Evolutionary conservation across 2,329 filamentous ascomycete species (phyloP), one percentile per base, ranked within the genome.

Genomic region (Rhynchosporium agropyri): DNA sequence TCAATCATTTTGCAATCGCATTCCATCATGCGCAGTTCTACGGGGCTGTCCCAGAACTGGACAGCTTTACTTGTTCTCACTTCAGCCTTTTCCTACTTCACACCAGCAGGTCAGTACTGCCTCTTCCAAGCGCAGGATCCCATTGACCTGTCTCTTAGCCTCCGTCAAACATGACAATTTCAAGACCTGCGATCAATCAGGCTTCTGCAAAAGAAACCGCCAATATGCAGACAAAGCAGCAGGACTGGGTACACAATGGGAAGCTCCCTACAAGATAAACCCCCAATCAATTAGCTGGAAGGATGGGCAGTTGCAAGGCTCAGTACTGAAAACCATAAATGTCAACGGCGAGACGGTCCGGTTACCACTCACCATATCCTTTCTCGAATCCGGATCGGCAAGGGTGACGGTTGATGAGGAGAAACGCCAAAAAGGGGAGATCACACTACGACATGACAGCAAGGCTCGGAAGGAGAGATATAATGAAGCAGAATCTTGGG

Each of bases 171-270:
- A 97, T 75, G 88, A 97, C 72, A 93, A 96, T 76, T 99, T 98
- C 83, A 99, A 98, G 76, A 97, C 90, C 72, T 99, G 95, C 80
- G 81, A 90, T 69, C 94, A 99, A 76, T 95, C 94, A 4, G 95
- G 95, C 72, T 99, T 99, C 81, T 99, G 95, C 79, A 95, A 92
- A 76, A 90, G 95, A 68, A 98, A 98, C 79, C 88, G 95, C 75
- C 90, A 86, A 45, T 93, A 90, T 75, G 95, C 95, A 74, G 93
- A 98, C 77, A 81, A 84, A 67, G 92, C 88, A 66, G 78, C 84
- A 51, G 79, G 85, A 48, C 79, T 85, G 61, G 87, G 85, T 64
- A 82, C 85, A 8, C 80, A 82, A 33, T 97, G 92, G 90, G 80
- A 81, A 68, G 88, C 92, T 7, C 94, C 94, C 0, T 99, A 98